Percentiles rank a stretch among this genome's conserved stretches.
phyloP scores from a whole-genome alignment of 805 yeast species.

The Starmerella potacharoeniae region DNA sequence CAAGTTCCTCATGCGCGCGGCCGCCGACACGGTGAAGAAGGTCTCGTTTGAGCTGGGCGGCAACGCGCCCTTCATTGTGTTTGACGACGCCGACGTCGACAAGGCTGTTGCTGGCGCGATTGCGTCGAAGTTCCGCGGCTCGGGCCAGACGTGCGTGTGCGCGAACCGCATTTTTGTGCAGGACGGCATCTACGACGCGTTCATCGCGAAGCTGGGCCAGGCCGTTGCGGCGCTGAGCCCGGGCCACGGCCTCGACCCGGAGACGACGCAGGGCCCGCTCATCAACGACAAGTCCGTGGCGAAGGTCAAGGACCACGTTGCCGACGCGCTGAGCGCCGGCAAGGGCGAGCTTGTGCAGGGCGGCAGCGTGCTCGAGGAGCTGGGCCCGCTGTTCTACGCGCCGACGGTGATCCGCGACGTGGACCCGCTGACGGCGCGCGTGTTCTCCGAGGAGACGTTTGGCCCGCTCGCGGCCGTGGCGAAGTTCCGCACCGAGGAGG shows the following conservation, averaged over 20 bases:
- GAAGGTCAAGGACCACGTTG: conserved; percentile 51
- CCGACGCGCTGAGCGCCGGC: conserved; percentile 55
- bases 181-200: conserved; percentile 50
- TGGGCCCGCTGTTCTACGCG: conserved; percentile 56
- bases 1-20: conserved; percentile 50
- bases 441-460: conserved; percentile 63
- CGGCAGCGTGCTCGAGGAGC: conserved; percentile 41
- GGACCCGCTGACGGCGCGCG: conserved; percentile 40
- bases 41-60: conserved; percentile 69
- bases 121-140: conserved; percentile 58
- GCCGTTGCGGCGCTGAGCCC: conserved; percentile 37
- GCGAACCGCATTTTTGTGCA: conserved; percentile 65
- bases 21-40: conserved; percentile 52
- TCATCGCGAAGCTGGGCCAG: conserved; percentile 39
- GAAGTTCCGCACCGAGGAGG: conserved; percentile 52
- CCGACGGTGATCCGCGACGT: conserved; percentile 59
- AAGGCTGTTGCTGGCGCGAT: conserved; percentile 56
- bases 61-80: conserved; percentile 67
- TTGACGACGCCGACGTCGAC: conserved; percentile 60
- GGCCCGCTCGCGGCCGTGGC: conserved; percentile 71
- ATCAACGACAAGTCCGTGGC: conserved; percentile 51
- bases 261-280: conserved; percentile 66
- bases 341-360: conserved; percentile 49
- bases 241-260: conserved; percentile 51
- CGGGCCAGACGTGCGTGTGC: conserved; percentile 76